Percentiles rank a stretch among this genome's conserved stretches.
Evolutionary conservation across 495 filamentous ascomycete genomes (phyloP).

Genomic region (Aspergillus asperescens): DNA sequence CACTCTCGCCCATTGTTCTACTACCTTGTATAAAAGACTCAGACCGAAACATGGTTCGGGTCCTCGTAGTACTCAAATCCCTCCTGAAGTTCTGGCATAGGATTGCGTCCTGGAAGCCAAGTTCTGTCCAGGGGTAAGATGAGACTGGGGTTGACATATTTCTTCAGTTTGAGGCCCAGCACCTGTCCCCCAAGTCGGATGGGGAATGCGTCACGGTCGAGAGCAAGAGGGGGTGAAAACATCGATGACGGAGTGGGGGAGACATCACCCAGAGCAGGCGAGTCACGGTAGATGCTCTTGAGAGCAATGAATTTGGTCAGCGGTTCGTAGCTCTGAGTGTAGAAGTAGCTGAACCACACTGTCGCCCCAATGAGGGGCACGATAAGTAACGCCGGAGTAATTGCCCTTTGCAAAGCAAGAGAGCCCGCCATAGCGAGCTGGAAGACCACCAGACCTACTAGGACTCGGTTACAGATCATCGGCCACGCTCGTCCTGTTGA

Average conservation of each 20-base stretch:
- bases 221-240: slow-evolving; percentile 38
- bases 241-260: slow-evolving; percentile 36
- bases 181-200: slow-evolving; percentile 38
- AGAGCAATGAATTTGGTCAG: slow-evolving; percentile 89
- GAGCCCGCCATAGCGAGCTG: slow-evolving; percentile 88
- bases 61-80: slow-evolving; percentile 21
- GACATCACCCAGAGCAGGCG: slow-evolving; percentile 30
- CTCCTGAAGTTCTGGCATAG: slow-evolving; percentile 10
- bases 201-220: slow-evolving; percentile 43
- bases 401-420: slow-evolving; percentile 67
- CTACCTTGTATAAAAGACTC: neutral
- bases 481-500: slow-evolving; percentile 91
- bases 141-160: slow-evolving; percentile 44
- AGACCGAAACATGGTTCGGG: slow-evolving; percentile 15
- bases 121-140: slow-evolving; percentile 41
- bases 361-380: slow-evolving; percentile 71
- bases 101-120: slow-evolving; percentile 37
- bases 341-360: slow-evolving; percentile 80
- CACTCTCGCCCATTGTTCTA: neutral
- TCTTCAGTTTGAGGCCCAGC: slow-evolving; percentile 38
- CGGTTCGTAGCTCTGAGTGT: slow-evolving; percentile 68
- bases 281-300: slow-evolving; percentile 65
- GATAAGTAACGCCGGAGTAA: slow-evolving; percentile 64
- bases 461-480: slow-evolving; percentile 86
- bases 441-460: slow-evolving; percentile 79